Evolutionary conservation across 2,329 filamentous ascomycete genomes (phyloP), one percentile per base, ranked within the genome.

Genomic region (Fusarium denticulatum): DNA sequence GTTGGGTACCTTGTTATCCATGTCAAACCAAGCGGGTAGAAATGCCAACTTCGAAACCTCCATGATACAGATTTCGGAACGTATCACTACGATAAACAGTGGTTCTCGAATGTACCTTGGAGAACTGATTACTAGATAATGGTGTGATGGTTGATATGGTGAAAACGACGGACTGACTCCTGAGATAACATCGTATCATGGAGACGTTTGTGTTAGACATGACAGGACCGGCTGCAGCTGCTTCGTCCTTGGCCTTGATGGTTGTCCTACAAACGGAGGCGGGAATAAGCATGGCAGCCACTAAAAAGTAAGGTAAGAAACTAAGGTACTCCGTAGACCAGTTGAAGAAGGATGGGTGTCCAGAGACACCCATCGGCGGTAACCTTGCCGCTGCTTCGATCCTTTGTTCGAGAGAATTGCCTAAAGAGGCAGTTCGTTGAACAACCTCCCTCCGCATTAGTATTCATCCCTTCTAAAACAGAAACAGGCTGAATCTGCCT

Each of bases 111-210:
- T 30, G 26, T 39, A 40, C 56, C n/a, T 30, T 16, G 47, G 26
- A 30, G 30, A 34, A 34, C 34, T 13, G 40, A 61, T 43, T 34
- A 49, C 36, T 22, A 39, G 37, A 39, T 16, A 12, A 26, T 55
- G 53, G 34, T 18, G 34, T 59, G 34, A 52, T 58, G 39, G n/a
- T 30, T 49, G 43, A 52, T 45, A 20, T 30, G 24, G 49, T 37
- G n/a, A 52, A 57, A 50, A 58, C 40, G 39, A 45, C 30, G 32
- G 43, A 30, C 58, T 59, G 26, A 22, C 26, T 30, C 49, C 57
- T 63, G 47, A 60, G 66, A 63, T 60, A 63, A 69, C 68, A 66
- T 69, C 67, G 72, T 57, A 64, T 64, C 72, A 71, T 67, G 50
- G 37, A 50, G 60, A 52, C 26, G 30, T 59, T 52, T 18, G 26